Evolutionary conservation across 2,329 filamentous ascomycete genomes (phyloP).

Genomic region (Hypoxylon sp.): DNA sequence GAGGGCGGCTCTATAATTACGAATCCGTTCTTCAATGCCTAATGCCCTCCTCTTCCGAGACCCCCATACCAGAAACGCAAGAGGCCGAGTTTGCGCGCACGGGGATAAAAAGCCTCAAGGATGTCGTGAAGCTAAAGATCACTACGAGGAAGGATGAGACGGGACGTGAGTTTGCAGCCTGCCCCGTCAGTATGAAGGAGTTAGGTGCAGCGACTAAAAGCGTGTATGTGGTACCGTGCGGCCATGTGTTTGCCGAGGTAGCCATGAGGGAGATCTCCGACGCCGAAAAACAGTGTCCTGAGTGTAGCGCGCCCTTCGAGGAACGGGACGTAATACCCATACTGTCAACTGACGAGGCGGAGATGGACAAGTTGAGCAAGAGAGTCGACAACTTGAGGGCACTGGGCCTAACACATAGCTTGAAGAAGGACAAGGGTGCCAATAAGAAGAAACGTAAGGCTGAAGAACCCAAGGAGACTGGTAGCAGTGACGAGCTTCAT

Average conservation of each 20-base stretch:
- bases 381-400: constrained; percentile 79
- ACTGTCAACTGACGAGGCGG: constrained; percentile 78
- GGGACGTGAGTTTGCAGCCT: constrained; percentile 75
- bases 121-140: constrained; percentile 90
- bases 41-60: constrained; percentile 76
- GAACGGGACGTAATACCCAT: constrained; percentile 86
- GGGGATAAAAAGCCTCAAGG: constrained; percentile 84
- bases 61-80: constrained; percentile 61
- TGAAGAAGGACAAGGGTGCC: constrained; percentile 82
- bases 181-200: constrained; percentile 89
- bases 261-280: constrained; percentile 82
- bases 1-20: constrained; percentile 93
- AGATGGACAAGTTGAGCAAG: constrained; percentile 76
- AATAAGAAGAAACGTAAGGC: constrained; percentile 75
- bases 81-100: constrained; percentile 62
- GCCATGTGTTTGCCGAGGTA: constrained; percentile 91
- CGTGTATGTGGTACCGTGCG: constrained; percentile 94
- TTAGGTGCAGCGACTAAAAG: constrained; percentile 84
- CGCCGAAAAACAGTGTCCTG: constrained; percentile 68
- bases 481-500: constrained; percentile 58
- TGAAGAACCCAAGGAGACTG: constrained; percentile 56
- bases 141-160: constrained; percentile 61
- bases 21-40: constrained; percentile 82
- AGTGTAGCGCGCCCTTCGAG: constrained; percentile 83
- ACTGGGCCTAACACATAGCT: constrained; percentile 83